Evolutionary conservation across 129 eudicot species (phyloP), one percentile per base, ranked within the genome.

Genomic region (Tagetes erecta): DNA sequence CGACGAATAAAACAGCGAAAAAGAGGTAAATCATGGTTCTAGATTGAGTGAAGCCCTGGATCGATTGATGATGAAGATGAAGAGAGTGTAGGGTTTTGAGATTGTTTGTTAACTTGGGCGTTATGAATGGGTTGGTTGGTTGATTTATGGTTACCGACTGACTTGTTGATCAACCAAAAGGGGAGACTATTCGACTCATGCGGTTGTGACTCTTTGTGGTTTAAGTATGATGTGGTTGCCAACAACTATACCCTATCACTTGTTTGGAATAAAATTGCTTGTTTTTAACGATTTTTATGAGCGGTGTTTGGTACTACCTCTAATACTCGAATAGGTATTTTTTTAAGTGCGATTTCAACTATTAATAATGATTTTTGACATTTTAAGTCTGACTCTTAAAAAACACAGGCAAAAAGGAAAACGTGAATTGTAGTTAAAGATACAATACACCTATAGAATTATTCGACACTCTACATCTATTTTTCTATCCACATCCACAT

Each of bases 1-100:
- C 96, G 8, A 70, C n/a, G 30, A 80, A 56, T 47, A 89, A 71
- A 74, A 84, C 78, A 3, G 65, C 7, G 76, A 84, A 86, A 44
- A 89, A 71, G 2, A 85, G 86, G 73, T 89, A 84, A 53, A 87
- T 82, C 91, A 89, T 88, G 2, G 64, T 64, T 71, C 30, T 50
- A 8, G 51, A 70, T 78, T 55, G 11, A 74, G 51, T 27, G 64
- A 64, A 66, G 7, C 13, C 50, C 53, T 56, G 50, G 79, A 75
- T 75, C 49, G 68, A 42, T 62, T 49, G 46, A 60, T 13, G n/a
- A 71, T 0, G 55, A 39, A 50, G 79, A 52, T 44, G 65, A 1
- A 30, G 65, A 51, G 66, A 10, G 57, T 41, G 72, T 65, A 52
- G 65, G 72, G 9, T 72, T 56, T 72, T 53, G 42, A 10, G 6